Base-by-base conservation (phyloP, 345 rosid genomes). In the Raphanus sativus region DNA sequence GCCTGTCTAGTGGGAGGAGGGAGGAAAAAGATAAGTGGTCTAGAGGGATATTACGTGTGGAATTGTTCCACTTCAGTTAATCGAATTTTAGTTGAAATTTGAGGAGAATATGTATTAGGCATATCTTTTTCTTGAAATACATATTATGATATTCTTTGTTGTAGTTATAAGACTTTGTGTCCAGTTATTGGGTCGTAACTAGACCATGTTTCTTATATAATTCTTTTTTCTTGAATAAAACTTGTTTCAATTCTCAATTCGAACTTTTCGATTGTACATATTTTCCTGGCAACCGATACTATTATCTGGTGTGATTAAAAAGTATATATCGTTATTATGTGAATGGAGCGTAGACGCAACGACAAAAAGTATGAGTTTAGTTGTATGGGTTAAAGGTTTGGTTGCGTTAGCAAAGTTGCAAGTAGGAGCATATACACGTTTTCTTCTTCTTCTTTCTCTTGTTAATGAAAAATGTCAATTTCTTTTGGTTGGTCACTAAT, bases 401-500 rank as follows among this genome's bases (percentile, higher is more conserved):
- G 38, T 72, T 66, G 77, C 73, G 77, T 78, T 78, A 59, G 58
- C 77, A 67, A 78, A 65, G 33, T 6, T 71, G 73, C 72, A 77
- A 77, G 81, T 72, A 72, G 63, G n/a, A 65, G 29, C 52, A 6
- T 6, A 33, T 1, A 78, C 81, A 78, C 74, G 74, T 67, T 77
- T 65, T 56, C 76, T 61, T 58, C 30, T 38, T 74, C 58, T 40
- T 28, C 56, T 65, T 38, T 59, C 2, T 74, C 58, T 54, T 55
- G 42, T 50, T 6, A 62, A 69, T 69, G 6, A 75, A 60, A 58
- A 71, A 71, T 71, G 67, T 77, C 81, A 21, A 56, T 71, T 58
- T 77, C 54, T 78, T 66, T 66, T 73, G 77, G 81, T 72, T 78
- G 77, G 77, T 78, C 74, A 78, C 73, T 59, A 73, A 60, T 60